Evolutionary conservation across 169 alveolate genomes (phyloP).

Genomic region (Plasmodium inui): DNA sequence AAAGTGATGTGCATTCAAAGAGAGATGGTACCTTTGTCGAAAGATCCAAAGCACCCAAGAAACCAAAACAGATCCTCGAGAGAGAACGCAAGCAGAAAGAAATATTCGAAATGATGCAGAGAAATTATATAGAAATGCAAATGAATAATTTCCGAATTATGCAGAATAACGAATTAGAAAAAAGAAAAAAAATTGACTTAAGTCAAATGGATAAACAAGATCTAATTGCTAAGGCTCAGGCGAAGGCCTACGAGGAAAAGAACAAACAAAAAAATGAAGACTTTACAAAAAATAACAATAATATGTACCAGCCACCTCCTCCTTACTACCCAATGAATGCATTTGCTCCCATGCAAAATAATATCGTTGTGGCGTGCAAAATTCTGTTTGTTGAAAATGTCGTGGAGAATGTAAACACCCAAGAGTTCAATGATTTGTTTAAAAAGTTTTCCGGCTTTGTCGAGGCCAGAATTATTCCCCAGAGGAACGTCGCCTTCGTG

Average conservation of each 20-base stretch:
- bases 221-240: slow-evolving; percentile 60
- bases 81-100: slow-evolving; percentile 81
- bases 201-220: slow-evolving; percentile 73
- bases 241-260: slow-evolving; percentile 51
- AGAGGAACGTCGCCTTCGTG: slow-evolving; percentile 87
- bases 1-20: slow-evolving; percentile 85
- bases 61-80: slow-evolving; percentile 85
- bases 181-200: slow-evolving; percentile 28
- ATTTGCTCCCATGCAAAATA: background rate
- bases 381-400: slow-evolving; percentile 86
- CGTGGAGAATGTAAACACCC: slow-evolving; percentile 82
- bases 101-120: slow-evolving; percentile 81
- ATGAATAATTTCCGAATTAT: slow-evolving; percentile 41
- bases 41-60: slow-evolving; percentile 86
- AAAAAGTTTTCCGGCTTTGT: slow-evolving; percentile 81
- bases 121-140: slow-evolving; percentile 77
- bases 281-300: slow-evolving; percentile 6
- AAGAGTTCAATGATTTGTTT: slow-evolving; percentile 80
- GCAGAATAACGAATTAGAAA: slow-evolving; percentile 27
- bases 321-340: slow-evolving; percentile 53
- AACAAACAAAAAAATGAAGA: slow-evolving; percentile 43
- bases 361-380: slow-evolving; percentile 76
- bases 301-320: slow-evolving; percentile 18
- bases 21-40: slow-evolving; percentile 85
- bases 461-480: slow-evolving; percentile 86